Percentiles rank a stretch among this genome's conserved stretches.
phyloP scores from a whole-genome alignment of 2,329 filamentous ascomycete genomes.

The Microsporum canis region DNA sequence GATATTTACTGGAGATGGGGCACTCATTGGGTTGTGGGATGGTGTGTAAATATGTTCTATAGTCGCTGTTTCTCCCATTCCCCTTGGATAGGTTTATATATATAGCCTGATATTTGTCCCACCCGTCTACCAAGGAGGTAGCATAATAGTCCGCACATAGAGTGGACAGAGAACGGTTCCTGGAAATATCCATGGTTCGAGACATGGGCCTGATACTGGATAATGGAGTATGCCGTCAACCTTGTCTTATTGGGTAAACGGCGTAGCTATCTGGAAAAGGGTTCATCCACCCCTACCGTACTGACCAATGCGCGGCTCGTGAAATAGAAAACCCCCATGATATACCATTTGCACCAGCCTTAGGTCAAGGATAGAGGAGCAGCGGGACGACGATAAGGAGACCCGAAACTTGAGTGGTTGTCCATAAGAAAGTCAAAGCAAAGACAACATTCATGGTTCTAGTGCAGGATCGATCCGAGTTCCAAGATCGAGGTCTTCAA shows the following conservation, averaged over 20 bases:
- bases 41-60: not conserved
- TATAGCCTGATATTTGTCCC: too few species aligned
- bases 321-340: not conserved
- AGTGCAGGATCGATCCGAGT: conserved; percentile 63
- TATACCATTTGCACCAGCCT: not conserved
- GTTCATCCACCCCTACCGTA: too few species aligned
- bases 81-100: too few species aligned
- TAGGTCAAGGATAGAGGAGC: not conserved
- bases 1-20: too few species aligned
- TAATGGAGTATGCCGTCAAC: not conserved
- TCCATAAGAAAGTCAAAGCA: not conserved
- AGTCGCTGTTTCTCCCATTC: not conserved
- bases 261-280: not conserved
- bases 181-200: not conserved
- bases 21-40: too few species aligned
- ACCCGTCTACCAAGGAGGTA: too few species aligned
- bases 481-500: conserved; percentile 72
- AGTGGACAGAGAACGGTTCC: not conserved
- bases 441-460: not conserved
- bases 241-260: not conserved
- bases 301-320: not conserved
- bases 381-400: not conserved
- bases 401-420: not conserved
- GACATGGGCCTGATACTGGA: not conserved
- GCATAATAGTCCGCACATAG: not conserved